Conservation (phyloP, 371 early-diverging fungal genomes). For the Mucor sp. region DNA sequence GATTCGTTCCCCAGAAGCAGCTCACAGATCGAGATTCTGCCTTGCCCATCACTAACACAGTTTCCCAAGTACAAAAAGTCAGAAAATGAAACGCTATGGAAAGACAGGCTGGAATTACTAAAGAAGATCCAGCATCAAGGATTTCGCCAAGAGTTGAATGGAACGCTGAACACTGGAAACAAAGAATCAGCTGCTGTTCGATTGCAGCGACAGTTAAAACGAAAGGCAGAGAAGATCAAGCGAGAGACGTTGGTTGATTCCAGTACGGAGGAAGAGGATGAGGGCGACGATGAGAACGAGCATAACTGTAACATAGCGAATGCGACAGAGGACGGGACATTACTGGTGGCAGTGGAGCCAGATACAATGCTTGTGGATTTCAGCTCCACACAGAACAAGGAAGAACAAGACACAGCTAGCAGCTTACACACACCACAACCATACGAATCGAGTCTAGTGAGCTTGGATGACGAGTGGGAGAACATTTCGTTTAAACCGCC, state of each 20-base stretch:
- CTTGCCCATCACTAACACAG: slow-evolving; percentile 7
- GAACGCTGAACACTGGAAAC: neutral
- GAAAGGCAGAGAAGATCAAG: slow-evolving; percentile 13
- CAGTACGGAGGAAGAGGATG: neutral
- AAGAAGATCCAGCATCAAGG: slow-evolving; percentile 6
- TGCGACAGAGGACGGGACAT: neutral
- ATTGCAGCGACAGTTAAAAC: slow-evolving; percentile 5
- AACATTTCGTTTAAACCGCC: neutral
- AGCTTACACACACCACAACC: neutral
- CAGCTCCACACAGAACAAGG: neutral
- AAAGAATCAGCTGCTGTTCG: neutral
- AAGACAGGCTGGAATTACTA: slow-evolving; percentile 15
- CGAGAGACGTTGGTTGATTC: slow-evolving; percentile 4
- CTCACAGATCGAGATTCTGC: slow-evolving; percentile 15
- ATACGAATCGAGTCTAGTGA: neutral
- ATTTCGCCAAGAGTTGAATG: slow-evolving; percentile 11
- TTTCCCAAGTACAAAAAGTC: slow-evolving; percentile 6
- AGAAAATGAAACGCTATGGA: slow-evolving; percentile 9
- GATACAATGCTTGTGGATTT: neutral
- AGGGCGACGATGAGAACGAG: neutral
- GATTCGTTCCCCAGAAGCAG: neutral
- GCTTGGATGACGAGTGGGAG: neutral
- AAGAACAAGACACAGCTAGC: neutral
- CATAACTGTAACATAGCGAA: neutral
- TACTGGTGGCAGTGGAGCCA: neutral